Conservation (phyloP, 2,329 filamentous ascomycete species). For the Cladophialophora exuberans region DNA sequence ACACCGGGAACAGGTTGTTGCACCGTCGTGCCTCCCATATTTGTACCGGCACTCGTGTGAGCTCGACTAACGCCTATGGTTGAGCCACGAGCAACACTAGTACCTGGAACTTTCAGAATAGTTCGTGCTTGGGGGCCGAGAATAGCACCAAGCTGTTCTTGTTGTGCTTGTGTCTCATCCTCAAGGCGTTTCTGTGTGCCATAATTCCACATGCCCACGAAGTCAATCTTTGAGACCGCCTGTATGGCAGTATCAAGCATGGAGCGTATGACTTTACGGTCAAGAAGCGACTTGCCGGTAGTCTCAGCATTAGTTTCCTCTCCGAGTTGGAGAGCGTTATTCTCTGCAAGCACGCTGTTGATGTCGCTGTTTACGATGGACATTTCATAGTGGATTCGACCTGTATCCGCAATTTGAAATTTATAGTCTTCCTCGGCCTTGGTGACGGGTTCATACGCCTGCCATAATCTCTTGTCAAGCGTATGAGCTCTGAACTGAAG, state of each 20-base stretch:
- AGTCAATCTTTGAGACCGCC: constrained; percentile 44
- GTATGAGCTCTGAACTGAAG: constrained; percentile 35
- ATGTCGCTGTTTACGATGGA: constrained; percentile 43
- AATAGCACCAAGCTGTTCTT: constrained; percentile 6
- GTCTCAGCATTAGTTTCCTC: constrained; percentile 39
- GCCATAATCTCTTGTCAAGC: constrained; percentile 34
- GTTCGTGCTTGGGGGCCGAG: constrained; percentile 10
- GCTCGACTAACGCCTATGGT: not conserved
- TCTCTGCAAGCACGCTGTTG: constrained; percentile 39
- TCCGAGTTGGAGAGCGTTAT: constrained; percentile 40
- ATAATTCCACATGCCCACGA: constrained; percentile 37
- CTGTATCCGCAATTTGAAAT: constrained; percentile 38
- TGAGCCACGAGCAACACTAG: not conserved
- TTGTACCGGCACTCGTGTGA: not conserved
- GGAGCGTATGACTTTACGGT: constrained; percentile 18
- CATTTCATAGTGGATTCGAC: constrained; percentile 44
- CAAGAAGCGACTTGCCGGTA: constrained; percentile 36
- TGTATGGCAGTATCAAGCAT: constrained; percentile 40
- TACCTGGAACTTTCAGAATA: constrained; percentile 5
- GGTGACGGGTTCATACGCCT: constrained; percentile 36
- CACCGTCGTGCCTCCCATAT: not conserved
- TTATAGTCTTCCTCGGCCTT: constrained; percentile 28
- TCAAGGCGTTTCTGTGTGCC: constrained; percentile 26
- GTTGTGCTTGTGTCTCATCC: constrained; percentile 4
- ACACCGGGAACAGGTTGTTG: constrained; percentile 23